A percentile compares a stretch with the other conserved stretches of the same genome.
These are phyloP conservation scores for Nicotiana obtusifolia DNA, from an alignment of 257 asterid genomes.

Conservation along the genomic window DNA sequence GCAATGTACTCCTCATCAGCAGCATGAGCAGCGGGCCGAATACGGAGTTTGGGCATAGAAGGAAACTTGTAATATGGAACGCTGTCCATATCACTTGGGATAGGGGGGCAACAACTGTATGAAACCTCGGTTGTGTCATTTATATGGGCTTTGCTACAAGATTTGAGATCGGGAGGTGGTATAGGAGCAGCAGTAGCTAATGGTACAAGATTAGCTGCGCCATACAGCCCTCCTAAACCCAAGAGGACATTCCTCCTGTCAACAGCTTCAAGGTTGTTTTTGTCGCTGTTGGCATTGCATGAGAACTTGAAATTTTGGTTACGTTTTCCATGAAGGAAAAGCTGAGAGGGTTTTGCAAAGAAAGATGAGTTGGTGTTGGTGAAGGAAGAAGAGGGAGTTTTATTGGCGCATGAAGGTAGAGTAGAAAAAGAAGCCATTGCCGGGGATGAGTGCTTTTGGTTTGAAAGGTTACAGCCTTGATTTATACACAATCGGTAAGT, in stretches of 20 bases:
- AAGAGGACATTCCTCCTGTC: neutral
- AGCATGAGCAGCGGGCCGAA: neutral
- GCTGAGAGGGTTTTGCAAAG: neutral
- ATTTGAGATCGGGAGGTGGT: neutral
- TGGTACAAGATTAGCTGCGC: neutral
- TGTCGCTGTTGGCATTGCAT: neutral
- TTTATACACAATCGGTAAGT: neutral
- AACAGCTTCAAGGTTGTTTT: neutral
- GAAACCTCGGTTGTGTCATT: neutral
- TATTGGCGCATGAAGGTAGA: neutral
- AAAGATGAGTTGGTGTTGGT: neutral
- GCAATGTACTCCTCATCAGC: conserved; percentile 1
- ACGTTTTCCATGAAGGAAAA: neutral
- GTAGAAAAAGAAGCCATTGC: neutral
- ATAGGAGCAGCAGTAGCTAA: neutral
- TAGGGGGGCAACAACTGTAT: conserved; percentile 3
- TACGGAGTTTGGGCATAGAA: neutral
- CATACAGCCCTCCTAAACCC: neutral
- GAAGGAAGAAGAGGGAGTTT: neutral
- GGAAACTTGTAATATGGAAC: neutral
- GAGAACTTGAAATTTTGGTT: neutral
- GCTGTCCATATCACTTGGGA: neutral
- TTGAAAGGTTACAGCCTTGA: neutral
- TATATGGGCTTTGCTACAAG: neutral
- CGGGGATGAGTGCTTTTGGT: neutral